Conservation (phyloP, 2,329 filamentous ascomycete genomes). For the Beauveria rudraprayagi region DNA sequence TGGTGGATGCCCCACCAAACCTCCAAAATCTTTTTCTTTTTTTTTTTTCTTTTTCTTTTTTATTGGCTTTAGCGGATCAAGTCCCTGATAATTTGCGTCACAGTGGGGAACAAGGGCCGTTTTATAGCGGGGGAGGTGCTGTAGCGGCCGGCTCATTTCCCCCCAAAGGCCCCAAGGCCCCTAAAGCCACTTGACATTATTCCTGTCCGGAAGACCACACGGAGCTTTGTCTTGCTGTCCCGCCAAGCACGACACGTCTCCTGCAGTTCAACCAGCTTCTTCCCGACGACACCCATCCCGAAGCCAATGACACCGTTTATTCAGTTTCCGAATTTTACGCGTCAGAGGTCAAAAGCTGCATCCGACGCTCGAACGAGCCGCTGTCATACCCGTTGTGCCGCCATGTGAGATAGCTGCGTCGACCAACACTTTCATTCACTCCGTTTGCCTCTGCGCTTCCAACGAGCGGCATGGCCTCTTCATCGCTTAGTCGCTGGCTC, state of each 20-base stretch:
- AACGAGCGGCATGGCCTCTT: constrained; percentile 3
- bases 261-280: background rate
- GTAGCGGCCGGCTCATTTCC: background rate
- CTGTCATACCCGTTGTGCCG: background rate
- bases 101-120: background rate
- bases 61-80: background rate
- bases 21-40: background rate
- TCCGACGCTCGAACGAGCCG: background rate
- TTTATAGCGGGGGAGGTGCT: background rate
- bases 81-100: background rate
- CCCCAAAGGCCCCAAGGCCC: background rate
- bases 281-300: background rate
- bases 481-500: constrained; percentile 16
- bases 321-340: background rate
- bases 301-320: background rate
- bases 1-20: constrained; percentile 1
- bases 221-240: no score
- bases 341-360: background rate
- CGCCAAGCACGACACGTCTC: background rate
- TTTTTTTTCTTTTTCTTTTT: background rate
- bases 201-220: no score
- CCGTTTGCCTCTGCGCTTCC: background rate
- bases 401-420: background rate
- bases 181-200: background rate
- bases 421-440: background rate